These are phyloP conservation scores for Euphorbia lathyris DNA, from an alignment of 345 rosid species.

Conservation along the genomic window DNA sequence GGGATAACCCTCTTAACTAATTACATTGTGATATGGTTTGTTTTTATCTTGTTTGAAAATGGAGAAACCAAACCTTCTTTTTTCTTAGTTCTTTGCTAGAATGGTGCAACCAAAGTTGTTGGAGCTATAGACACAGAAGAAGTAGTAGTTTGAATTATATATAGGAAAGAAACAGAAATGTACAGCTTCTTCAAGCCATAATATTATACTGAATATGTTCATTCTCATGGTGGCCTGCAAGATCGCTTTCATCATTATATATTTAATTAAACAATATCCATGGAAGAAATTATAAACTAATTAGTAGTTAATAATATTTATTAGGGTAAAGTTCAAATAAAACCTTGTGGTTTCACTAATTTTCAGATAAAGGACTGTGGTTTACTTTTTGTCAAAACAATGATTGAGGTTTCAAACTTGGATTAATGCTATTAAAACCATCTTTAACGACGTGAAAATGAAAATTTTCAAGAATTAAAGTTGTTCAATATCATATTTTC, in stretches of 20 bases:
- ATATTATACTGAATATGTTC: background rate
- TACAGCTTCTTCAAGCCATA: background rate
- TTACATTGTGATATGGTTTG: too few species aligned
- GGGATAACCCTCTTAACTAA: too few species aligned
- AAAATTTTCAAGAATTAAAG: too few species aligned
- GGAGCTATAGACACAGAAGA: background rate
- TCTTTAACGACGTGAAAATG: too few species aligned
- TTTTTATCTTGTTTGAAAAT: background rate
- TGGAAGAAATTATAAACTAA: background rate
- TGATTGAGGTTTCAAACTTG: too few species aligned
- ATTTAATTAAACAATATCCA: background rate
- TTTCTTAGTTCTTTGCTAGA: background rate
- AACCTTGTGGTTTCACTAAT: too few species aligned
- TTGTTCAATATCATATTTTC: too few species aligned
- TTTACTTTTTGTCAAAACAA: too few species aligned
- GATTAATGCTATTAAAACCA: too few species aligned
- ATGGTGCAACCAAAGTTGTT: conserved; percentile 13
- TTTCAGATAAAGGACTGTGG: too few species aligned
- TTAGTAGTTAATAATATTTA: too few species aligned
- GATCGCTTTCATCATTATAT: background rate
- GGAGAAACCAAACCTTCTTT: background rate
- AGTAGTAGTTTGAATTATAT: background rate
- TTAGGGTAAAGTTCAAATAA: too few species aligned
- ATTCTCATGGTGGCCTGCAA: conserved; percentile 18
- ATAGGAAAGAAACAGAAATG: background rate